Conservation (phyloP, 73 alveolate genomes). For the Paramecium primaurelia region DNA sequence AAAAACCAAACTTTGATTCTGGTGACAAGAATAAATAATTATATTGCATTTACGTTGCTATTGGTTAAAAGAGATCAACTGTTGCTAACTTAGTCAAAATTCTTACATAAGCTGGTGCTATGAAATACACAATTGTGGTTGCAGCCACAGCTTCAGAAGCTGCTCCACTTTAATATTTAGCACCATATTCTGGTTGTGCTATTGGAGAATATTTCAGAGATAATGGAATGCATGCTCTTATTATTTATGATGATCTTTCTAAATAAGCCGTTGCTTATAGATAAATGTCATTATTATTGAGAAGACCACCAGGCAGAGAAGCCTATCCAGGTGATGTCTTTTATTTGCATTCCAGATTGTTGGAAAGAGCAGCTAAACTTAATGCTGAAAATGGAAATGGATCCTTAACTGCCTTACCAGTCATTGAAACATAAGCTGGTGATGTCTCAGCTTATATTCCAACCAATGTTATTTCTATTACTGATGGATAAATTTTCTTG, state of each 20-base stretch:
- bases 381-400: constrained; percentile 88
- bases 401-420: constrained; percentile 96
- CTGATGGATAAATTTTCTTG: constrained; percentile 97
- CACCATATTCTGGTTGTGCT: constrained; percentile 99
- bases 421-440: constrained; percentile 98
- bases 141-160: constrained; percentile 98
- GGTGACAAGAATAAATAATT: constrained; percentile 80
- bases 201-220: constrained; percentile 98
- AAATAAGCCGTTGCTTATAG: constrained; percentile 97
- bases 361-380: constrained; percentile 98
- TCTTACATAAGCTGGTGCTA: constrained; percentile 77
- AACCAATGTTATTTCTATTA: constrained; percentile 96
- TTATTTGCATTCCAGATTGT: constrained; percentile 78
- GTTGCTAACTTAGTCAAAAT: constrained; percentile 92
- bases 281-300: constrained; percentile 90
- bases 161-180: constrained; percentile 87
- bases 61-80: constrained; percentile 98
- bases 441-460: constrained; percentile 98
- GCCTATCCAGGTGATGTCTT: constrained; percentile 97
- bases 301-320: constrained; percentile 98
- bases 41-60: constrained; percentile 98
- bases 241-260: constrained; percentile 94
- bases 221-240: constrained; percentile 96
- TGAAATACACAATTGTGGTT: constrained; percentile 91
- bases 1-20: constrained; percentile 77